A percentile compares a stretch with the other conserved stretches of the same genome.
Evolutionary conservation across 805 yeast genomes (phyloP).

Genomic region (Soucietia sequanensis): DNA sequence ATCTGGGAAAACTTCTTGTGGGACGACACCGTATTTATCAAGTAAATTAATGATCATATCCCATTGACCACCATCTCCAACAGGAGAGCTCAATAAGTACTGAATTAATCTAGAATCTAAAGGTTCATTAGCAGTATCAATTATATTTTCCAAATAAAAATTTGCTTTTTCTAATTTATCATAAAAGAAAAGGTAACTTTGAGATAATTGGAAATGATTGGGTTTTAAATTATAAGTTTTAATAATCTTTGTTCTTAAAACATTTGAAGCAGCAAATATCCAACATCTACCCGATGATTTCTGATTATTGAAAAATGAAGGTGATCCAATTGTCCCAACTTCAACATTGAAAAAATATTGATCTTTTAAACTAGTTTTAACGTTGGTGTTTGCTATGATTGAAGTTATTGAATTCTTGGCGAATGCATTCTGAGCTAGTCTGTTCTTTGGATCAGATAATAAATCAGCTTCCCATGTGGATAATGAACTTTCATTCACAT

Average conservation of each 20-base stretch:
- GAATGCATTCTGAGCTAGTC: constrained; percentile 53
- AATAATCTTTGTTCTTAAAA: constrained; percentile 63
- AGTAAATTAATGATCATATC: constrained; percentile 77
- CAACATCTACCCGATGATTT: constrained; percentile 80
- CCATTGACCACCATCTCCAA: constrained; percentile 86
- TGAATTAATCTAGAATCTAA: constrained; percentile 72
- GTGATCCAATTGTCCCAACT: constrained; percentile 36
- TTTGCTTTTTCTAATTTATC: constrained; percentile 86
- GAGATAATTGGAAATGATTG: constrained; percentile 68
- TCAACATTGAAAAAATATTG: constrained; percentile 36
- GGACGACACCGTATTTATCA: constrained; percentile 80
- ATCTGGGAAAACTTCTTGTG: constrained; percentile 72
- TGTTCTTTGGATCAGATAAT: constrained; percentile 47
- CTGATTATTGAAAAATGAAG: constrained; percentile 52
- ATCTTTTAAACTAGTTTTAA: constrained; percentile 17
- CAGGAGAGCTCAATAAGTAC: constrained; percentile 62
- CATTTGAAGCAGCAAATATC: constrained; percentile 82
- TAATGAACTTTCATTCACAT: constrained; percentile 31
- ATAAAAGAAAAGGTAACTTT: constrained; percentile 75
- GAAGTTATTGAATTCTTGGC: constrained; percentile 45
- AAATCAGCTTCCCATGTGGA: constrained; percentile 48
- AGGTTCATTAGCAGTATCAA: constrained; percentile 64
- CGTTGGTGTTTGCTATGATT: constrained; percentile 37
- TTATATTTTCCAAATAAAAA: constrained; percentile 72
- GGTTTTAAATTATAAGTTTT: constrained; percentile 53